Conservation (phyloP, 495 filamentous ascomycete genomes). For the Xylaria bambusicola region DNA sequence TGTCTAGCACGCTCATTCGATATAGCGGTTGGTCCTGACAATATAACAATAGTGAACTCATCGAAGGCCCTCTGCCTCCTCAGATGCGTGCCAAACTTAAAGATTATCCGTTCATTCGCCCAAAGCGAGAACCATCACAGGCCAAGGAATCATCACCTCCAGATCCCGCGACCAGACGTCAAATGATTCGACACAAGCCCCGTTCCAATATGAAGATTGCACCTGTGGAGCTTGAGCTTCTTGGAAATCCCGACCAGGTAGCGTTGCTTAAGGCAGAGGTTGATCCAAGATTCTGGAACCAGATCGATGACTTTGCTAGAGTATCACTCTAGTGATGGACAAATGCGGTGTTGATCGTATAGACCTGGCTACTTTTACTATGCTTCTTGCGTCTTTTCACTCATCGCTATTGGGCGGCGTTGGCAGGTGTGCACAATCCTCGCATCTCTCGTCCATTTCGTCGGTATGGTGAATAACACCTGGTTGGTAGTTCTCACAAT, state of each 20-base stretch:
- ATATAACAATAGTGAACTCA: not conserved
- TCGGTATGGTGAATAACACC: not conserved
- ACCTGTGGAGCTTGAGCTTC: slow-evolving; percentile 3
- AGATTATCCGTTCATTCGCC: not conserved
- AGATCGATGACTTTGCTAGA: slow-evolving; percentile 10
- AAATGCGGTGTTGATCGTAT: not conserved
- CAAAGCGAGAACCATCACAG: not conserved
- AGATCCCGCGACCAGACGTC: slow-evolving; percentile 17
- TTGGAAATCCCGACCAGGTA: slow-evolving; percentile 11
- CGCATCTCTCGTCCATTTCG: not conserved
- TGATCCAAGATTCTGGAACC: slow-evolving; percentile 14
- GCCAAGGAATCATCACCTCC: not conserved
- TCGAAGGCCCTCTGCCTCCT: not conserved
- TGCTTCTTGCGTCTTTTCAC: not conserved
- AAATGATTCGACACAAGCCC: slow-evolving; percentile 14
- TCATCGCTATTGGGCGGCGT: not conserved
- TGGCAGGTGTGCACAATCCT: not conserved
- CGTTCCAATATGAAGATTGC: slow-evolving; percentile 14
- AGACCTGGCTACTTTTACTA: not conserved
- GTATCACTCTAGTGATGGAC: not conserved
- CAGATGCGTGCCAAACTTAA: slow-evolving; percentile 4
- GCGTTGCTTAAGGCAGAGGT: not conserved
- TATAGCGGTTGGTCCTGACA: not conserved
- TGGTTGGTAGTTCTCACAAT: not conserved
- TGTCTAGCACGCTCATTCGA: not conserved